phyloP scores from a whole-genome alignment of 805 yeast genomes.

The Metschnikowia borealis region DNA sequence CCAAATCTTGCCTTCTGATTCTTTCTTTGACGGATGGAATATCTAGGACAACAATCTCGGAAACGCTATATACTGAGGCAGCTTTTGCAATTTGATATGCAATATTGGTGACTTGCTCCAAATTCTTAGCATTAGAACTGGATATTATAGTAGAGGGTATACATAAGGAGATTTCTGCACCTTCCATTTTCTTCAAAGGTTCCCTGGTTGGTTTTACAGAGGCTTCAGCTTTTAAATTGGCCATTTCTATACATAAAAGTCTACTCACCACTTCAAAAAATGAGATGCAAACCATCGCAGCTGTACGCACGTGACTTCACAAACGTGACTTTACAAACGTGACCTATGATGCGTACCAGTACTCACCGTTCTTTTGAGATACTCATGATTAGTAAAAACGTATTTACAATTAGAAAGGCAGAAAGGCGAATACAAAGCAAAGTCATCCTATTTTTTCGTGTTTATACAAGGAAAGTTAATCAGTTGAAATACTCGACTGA shows the following conservation, averaged over 20 bases:
- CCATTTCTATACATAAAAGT: slow-evolving; percentile 2
- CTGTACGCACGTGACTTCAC: background rate
- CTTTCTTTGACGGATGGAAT: slow-evolving; percentile 29
- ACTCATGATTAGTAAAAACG: background rate
- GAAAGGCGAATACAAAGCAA: background rate
- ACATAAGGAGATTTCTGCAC: slow-evolving; percentile 49
- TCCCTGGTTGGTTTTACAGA: slow-evolving; percentile 24
- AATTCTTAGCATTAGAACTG: slow-evolving; percentile 50
- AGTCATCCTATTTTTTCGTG: background rate
- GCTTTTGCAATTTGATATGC: slow-evolving; percentile 79
- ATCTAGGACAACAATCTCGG: slow-evolving; percentile 71
- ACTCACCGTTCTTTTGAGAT: background rate
- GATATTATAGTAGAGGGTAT: slow-evolving; percentile 67
- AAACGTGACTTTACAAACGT: background rate
- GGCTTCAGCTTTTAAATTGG: slow-evolving; percentile 24
- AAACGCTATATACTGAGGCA: slow-evolving; percentile 63
- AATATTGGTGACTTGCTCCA: slow-evolving; percentile 69
- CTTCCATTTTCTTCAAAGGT: slow-evolving; percentile 23
- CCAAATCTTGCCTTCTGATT: slow-evolving; percentile 18
- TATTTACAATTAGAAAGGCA: background rate
- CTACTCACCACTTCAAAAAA: background rate
- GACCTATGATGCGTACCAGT: background rate
- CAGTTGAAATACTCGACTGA: background rate
- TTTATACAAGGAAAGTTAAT: background rate
- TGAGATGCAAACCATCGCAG: slow-evolving; percentile 1